phyloP scores from a whole-genome alignment of 2,329 filamentous ascomycete genomes.

The Ceratocystis lukuohia region DNA sequence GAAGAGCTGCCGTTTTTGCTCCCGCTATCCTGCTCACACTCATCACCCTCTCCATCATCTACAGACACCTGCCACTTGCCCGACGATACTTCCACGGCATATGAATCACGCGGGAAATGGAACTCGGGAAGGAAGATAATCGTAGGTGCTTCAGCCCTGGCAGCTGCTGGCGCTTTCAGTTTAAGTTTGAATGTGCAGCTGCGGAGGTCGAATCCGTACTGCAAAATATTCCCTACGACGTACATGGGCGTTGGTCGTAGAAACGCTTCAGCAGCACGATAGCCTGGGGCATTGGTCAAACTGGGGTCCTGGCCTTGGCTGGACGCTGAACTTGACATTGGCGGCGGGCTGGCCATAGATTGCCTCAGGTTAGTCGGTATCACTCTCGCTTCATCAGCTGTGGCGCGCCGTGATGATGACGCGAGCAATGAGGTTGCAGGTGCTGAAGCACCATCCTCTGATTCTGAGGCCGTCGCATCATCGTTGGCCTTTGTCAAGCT shows the following conservation, averaged over 20 bases:
- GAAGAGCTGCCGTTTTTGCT: neutral
- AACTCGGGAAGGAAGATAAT: slow-evolving; percentile 79
- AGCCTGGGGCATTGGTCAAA: slow-evolving; percentile 53
- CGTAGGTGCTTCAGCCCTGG: slow-evolving; percentile 52
- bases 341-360: slow-evolving; percentile 53
- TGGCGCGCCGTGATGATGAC: neutral
- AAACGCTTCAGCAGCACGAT: slow-evolving; percentile 84
- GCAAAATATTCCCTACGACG: slow-evolving; percentile 56
- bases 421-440: neutral
- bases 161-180: slow-evolving; percentile 40
- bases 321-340: slow-evolving; percentile 39
- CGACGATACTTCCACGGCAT: slow-evolving; percentile 60
- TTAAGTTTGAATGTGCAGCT: slow-evolving; percentile 64
- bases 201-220: slow-evolving; percentile 70
- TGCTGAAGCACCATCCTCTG: neutral
- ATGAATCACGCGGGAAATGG: slow-evolving; percentile 70
- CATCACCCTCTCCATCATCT: slow-evolving; percentile 37
- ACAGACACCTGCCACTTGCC: slow-evolving; percentile 81
- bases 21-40: neutral
- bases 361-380: slow-evolving; percentile 64
- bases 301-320: slow-evolving; percentile 35
- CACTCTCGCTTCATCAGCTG: slow-evolving; percentile 42
- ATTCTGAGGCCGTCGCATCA: neutral
- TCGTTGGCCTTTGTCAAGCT: slow-evolving; percentile 9
- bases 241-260: slow-evolving; percentile 70